Percentiles rank a stretch among this genome's conserved stretches.
These are phyloP conservation scores for Starmera quercuum DNA, from an alignment of 805 yeast genomes.

Conservation along the genomic window DNA sequence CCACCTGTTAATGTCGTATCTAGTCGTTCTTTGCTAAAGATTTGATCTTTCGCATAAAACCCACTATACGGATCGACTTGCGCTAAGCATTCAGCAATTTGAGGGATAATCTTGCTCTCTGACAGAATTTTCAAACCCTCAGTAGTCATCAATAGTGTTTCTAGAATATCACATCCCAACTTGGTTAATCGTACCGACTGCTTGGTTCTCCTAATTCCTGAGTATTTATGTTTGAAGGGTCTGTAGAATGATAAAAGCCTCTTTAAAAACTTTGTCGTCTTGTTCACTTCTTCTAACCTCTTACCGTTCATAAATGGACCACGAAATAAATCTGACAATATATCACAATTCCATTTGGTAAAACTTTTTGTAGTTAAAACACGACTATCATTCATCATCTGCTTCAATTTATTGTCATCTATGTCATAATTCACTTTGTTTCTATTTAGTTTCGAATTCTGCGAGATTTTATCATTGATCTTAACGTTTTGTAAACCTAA, in stretches of 20 bases:
- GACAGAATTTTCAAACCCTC: slow-evolving; percentile 62
- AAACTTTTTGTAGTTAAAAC: slow-evolving; percentile 75
- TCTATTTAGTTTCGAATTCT: slow-evolving; percentile 12
- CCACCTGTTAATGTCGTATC: slow-evolving; percentile 65
- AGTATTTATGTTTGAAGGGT: slow-evolving; percentile 83
- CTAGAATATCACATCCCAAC: slow-evolving; percentile 72
- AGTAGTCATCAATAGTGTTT: slow-evolving; percentile 48
- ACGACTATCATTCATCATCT: slow-evolving; percentile 56
- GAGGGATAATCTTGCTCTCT: slow-evolving; percentile 76
- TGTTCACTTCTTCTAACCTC: slow-evolving; percentile 68
- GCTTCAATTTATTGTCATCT: slow-evolving; percentile 64
- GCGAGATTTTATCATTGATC: slow-evolving; percentile 14
- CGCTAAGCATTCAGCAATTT: slow-evolving; percentile 82
- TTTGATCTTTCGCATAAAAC: slow-evolving; percentile 62
- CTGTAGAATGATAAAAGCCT: slow-evolving; percentile 79
- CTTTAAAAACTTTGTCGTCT: slow-evolving; percentile 79
- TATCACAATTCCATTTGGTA: slow-evolving; percentile 82
- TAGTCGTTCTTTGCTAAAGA: slow-evolving; percentile 54
- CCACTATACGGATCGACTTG: slow-evolving; percentile 80
- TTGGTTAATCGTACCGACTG: slow-evolving; percentile 49
- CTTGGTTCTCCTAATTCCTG: slow-evolving; percentile 42
- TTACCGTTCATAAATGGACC: slow-evolving; percentile 76
- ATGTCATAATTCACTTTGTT: slow-evolving; percentile 5
- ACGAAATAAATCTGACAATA: slow-evolving; percentile 60
- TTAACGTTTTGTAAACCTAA: slow-evolving; percentile 24